Base-by-base conservation (phyloP, 345 rosid genomes). In the Sisymbrium altissimum region DNA sequence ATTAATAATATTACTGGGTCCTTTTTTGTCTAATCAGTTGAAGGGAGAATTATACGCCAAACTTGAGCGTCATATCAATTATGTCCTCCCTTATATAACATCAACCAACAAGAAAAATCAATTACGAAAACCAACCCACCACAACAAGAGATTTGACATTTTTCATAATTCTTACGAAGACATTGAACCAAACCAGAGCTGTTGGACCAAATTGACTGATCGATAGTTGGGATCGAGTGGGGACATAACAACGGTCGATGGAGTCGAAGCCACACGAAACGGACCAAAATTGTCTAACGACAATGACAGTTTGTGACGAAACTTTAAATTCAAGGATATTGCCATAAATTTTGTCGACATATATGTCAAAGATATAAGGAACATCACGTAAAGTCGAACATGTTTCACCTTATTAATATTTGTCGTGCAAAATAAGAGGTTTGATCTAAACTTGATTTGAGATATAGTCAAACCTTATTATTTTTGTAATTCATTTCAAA, bases 331-430 rank as follows among this genome's bases (percentile, higher is more conserved):
- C 40, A 68, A 75, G n/a, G 50, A 40, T 50, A 23, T 57, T 69
- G 53, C 75, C 80, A 70, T 76, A 62, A 70, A 70, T 70, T 70
- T 44, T 44, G 40, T 76, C 59, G 80, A 76, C 75, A 76, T 54
- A 76, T 54, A 8, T 76, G 75, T 70, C 74, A 45, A 76, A 64
- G 21, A 45, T 63, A 36, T 62, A 38, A 63, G 80, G 71, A 70
- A 70, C 80, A 70, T 45, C 75, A 63, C 80, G 60, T 76, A 57
- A 43, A 55, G 60, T 76, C 60, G 29, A 70, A 63, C n/a, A 33
- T 70, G 45, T 70, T 45, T 69, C 71, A 70, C 75, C 66, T 69
- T 70, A 64, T 63, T 10, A 76, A 63, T 45, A 76, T 63, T 45
- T 76, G 75, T 63, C 71, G 58, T 76, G 59, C 52, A 18, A 61